Evolutionary conservation across 176 grass and related monocot genomes (phyloP), one percentile per base, ranked within the genome.

Genomic region (Melocanna baccifera): DNA sequence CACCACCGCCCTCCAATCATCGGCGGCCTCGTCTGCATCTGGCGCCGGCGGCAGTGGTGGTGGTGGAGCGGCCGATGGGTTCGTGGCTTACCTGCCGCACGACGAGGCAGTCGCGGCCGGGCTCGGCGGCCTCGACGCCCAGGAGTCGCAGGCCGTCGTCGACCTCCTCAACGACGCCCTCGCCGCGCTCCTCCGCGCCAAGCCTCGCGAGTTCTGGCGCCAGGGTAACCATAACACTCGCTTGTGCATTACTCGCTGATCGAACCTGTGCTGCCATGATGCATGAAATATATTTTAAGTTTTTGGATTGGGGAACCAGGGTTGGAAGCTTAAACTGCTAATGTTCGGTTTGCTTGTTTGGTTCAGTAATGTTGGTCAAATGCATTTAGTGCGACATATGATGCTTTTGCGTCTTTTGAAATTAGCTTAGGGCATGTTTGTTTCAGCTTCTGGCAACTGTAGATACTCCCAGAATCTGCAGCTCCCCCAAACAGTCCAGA

Each of bases 61-160:
- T 26, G 71, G 55, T 22, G 61, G 28, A 62, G 67, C 72, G 37
- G 42, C 52, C 15, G 87, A 79, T 78, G 87, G 62, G 41, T 95
- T 95, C 83, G 87, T 95, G 52, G 62, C 58, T 9, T 98, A 98
- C 82, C 75, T 98, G 71, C 96, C 96, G 50, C 96, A 98, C 67
- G 96, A 98, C 61, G 96, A 98, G 91, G 93, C 93, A 22, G 85
- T 94, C 15, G 93, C 96, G 20, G 91, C 91, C 25, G 96, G 96
- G 46, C 89, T 98, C 42, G 86, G 93, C 20, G 96, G 96, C 45
- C 73, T 95, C 85, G 96, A 98, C 29, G 91, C 87, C 57, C 73
- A 95, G 25, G 96, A 94, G 91, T 93, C 96, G 28, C 96, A 98
- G 86, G 47, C 77, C 70, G 93, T 98, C 83, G 96, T 98, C 46